phyloP scores from a whole-genome alignment of 2,329 filamentous ascomycete species.

The Clarireedia homoeocarpa region DNA sequence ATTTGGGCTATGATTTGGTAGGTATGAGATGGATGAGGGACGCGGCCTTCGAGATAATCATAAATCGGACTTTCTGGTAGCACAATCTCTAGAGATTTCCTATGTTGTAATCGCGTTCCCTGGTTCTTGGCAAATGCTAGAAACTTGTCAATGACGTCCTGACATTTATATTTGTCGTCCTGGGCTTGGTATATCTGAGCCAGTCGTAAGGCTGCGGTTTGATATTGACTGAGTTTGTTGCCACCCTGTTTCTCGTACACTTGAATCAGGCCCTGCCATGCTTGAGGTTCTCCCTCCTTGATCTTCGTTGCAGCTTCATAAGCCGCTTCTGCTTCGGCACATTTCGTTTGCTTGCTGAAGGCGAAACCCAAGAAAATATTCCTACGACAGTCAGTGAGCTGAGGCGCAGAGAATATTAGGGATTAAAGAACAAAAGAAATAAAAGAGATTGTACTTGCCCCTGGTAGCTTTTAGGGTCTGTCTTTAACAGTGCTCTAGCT shows the following conservation, averaged over 20 bases:
- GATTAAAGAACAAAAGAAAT: neutral
- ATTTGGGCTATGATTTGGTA: conserved; percentile 80
- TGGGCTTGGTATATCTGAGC: conserved; percentile 65
- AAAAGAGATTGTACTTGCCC: conserved; percentile 44
- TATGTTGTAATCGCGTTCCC: conserved; percentile 67
- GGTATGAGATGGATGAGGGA: conserved; percentile 71
- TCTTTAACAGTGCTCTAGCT: conserved; percentile 59
- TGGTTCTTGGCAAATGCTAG: conserved; percentile 64
- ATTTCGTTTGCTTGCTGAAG: conserved; percentile 64
- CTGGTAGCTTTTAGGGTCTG: conserved; percentile 74
- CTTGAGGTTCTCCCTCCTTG: conserved; percentile 70
- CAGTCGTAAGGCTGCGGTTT: conserved; percentile 62
- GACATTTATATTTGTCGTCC: conserved; percentile 55
- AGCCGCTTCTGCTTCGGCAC: conserved; percentile 65
- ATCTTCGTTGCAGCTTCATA: conserved; percentile 67
- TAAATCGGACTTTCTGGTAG: conserved; percentile 79
- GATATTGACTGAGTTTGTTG: conserved; percentile 65
- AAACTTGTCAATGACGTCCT: conserved; percentile 71
- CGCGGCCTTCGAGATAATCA: conserved; percentile 69
- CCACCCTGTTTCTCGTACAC: conserved; percentile 73
- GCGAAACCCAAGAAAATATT: conserved; percentile 85
- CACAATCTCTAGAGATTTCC: conserved; percentile 65
- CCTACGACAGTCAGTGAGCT: conserved; percentile 33
- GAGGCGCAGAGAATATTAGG: neutral
- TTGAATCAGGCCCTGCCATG: conserved; percentile 84